phyloP scores from a whole-genome alignment of 2,329 filamentous ascomycete genomes.

The Ilyonectria mors-panacis region DNA sequence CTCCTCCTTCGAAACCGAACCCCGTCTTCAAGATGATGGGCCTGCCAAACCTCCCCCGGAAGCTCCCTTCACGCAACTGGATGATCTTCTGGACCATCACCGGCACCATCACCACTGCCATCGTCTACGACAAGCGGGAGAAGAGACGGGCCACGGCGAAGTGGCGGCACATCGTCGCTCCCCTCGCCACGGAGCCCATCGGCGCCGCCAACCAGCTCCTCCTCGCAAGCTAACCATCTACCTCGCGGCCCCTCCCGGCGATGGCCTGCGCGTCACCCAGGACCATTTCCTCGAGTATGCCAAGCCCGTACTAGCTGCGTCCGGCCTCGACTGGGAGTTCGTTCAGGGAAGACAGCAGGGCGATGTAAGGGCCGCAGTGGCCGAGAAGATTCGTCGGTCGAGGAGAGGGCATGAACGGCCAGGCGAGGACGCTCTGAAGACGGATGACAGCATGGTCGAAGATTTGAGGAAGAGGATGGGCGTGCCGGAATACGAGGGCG shows the following conservation, averaged over 20 bases:
- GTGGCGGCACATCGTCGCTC: slow-evolving; percentile 89
- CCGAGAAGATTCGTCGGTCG: slow-evolving; percentile 85
- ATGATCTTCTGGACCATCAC: slow-evolving; percentile 91
- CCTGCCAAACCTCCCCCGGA: slow-evolving; percentile 85
- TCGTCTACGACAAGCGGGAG: slow-evolving; percentile 94
- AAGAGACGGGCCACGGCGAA: slow-evolving; percentile 88
- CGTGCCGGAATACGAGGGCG: slow-evolving; percentile 79
- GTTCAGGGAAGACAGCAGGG: slow-evolving; percentile 93
- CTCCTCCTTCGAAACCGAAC: slow-evolving; percentile 69
- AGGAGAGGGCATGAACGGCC: slow-evolving; percentile 71
- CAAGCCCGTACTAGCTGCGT: slow-evolving; percentile 91
- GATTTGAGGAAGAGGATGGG: slow-evolving; percentile 76
- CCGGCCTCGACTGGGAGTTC: slow-evolving; percentile 95
- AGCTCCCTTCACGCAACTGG: slow-evolving; percentile 96
- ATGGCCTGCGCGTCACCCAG: slow-evolving; percentile 86
- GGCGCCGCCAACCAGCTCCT: slow-evolving; percentile 75
- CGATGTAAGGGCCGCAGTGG: slow-evolving; percentile 89
- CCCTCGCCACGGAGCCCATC: slow-evolving; percentile 85
- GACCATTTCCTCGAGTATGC: slow-evolving; percentile 97
- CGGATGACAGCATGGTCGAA: slow-evolving; percentile 70
- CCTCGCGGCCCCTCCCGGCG: slow-evolving; percentile 87
- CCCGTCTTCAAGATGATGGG: slow-evolving; percentile 85
- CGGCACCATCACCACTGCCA: slow-evolving; percentile 81
- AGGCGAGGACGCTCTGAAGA: slow-evolving; percentile 63
- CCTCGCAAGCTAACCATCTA: slow-evolving; percentile 90